Base-by-base conservation (phyloP, 177 flowering plant genomes). In the Vitis hybrid region DNA sequence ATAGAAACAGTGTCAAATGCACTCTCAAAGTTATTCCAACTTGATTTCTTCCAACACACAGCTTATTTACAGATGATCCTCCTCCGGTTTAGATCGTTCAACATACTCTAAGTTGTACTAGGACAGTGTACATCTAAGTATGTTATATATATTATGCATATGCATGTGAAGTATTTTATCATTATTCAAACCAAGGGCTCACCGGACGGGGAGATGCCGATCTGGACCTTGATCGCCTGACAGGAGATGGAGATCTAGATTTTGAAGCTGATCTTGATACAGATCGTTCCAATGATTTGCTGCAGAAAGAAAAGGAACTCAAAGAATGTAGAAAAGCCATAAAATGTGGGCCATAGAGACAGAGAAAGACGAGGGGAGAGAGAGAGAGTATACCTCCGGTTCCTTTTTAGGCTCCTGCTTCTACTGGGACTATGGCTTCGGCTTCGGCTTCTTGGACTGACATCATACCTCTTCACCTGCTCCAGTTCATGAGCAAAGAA, bases 141-240 rank as follows among this genome's bases (percentile, higher is more conserved):
- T 40, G 45, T 40, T 40, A 40, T 40, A 5, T 40, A 40, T 40
- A 45, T 15, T 8, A 51, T 51, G 11, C 0, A 65, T 52, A 26
- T 12, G 17, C 40, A 52, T 3, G 6, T 26, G 18, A 4, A 51
- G n/a, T 40, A 30, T 62, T 9, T 69, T 15, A 12, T 57, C 50
- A 56, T 17, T 15, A 40, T 65, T 40, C 54, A 67, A 66, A 64
- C 2, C 48, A 71, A 55, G 2, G 19, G 48, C 79, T 78, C 74
- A 87, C 96, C 89, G 77, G 83, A 52, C 34, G 71, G 2, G 92
- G 91, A 49, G 89, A 91, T 61, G 19, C 78, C n/a, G 92, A 88
- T 68, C 71, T 79, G 26, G 89, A 86, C 68, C 73, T 76, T 23
- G 95, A 84, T 64, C 76, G 48, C 64, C 71, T 81, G 51, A 71